These are phyloP conservation scores for Byssothecium circinans DNA, from an alignment of 2,329 filamentous ascomycete genomes.

Conservation along the genomic window DNA sequence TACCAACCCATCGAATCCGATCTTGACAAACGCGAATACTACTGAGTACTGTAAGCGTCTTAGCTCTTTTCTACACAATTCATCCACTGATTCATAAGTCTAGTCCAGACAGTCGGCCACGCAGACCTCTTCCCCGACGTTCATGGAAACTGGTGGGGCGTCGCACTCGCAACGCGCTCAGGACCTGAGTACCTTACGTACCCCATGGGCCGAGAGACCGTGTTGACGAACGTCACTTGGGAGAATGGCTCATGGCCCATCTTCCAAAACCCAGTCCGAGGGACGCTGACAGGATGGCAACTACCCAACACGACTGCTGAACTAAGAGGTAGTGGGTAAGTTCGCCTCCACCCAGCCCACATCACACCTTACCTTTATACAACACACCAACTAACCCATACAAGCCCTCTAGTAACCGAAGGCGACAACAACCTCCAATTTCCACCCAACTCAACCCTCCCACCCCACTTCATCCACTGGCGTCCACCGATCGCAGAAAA, in stretches of 20 bases:
- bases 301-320: slow-evolving; percentile 42
- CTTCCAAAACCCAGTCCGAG: slow-evolving; percentile 46
- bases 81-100: not conserved
- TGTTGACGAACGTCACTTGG: slow-evolving; percentile 32
- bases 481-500: slow-evolving; percentile 50
- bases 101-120: slow-evolving; percentile 32
- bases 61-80: slow-evolving; percentile 2
- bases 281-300: slow-evolving; percentile 48
- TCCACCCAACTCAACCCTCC: not conserved
- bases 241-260: slow-evolving; percentile 47
- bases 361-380: not conserved
- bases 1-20: slow-evolving; percentile 40
- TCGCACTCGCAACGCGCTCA: slow-evolving; percentile 27
- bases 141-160: slow-evolving; percentile 29
- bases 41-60: slow-evolving; percentile 35
- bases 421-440: slow-evolving; percentile 37
- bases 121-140: slow-evolving; percentile 33
- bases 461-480: slow-evolving; percentile 48
- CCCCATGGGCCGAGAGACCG: slow-evolving; percentile 33
- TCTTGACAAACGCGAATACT: slow-evolving; percentile 44
- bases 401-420: slow-evolving; percentile 44
- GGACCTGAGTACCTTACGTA: slow-evolving; percentile 28
- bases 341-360: no score
- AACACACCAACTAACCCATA: slow-evolving; percentile 22
- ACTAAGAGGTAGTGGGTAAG: slow-evolving; percentile 14